Evolutionary conservation across 2,329 filamentous ascomycete species (phyloP).

Genomic region (Neoarthrinium moseri): DNA sequence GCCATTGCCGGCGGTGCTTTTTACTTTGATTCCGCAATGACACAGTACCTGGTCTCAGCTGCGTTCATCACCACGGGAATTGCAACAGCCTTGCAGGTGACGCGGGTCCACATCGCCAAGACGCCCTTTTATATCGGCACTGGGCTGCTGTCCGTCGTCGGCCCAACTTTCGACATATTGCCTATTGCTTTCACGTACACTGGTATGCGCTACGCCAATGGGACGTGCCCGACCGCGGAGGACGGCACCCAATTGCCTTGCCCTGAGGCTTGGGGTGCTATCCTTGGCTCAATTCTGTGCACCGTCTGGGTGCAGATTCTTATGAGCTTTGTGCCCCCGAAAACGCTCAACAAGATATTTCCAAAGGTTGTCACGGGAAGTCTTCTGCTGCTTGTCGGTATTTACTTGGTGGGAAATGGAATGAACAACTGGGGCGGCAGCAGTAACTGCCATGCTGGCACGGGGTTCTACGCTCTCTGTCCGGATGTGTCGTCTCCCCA

Average conservation of each 20-base stretch:
- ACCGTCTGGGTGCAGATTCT: slow-evolving; percentile 57
- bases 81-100: slow-evolving; percentile 65
- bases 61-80: slow-evolving; percentile 67
- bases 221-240: slow-evolving; percentile 57
- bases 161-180: slow-evolving; percentile 66
- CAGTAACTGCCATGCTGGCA: slow-evolving; percentile 47
- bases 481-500: slow-evolving; percentile 57
- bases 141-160: slow-evolving; percentile 66
- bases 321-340: slow-evolving; percentile 63
- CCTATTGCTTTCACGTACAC: slow-evolving; percentile 63
- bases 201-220: slow-evolving; percentile 61
- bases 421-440: slow-evolving; percentile 71
- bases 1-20: slow-evolving; percentile 59
- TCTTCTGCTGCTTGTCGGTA: slow-evolving; percentile 65
- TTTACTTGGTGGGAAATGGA: slow-evolving; percentile 60
- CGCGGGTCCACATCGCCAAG: slow-evolving; percentile 59
- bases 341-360: slow-evolving; percentile 60
- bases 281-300: slow-evolving; percentile 54
- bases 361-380: slow-evolving; percentile 68
- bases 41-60: slow-evolving; percentile 67
- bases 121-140: slow-evolving; percentile 66
- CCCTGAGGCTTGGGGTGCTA: slow-evolving; percentile 64
- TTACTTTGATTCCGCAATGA: slow-evolving; percentile 51
- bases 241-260: slow-evolving; percentile 60
- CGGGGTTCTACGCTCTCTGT: slow-evolving; percentile 53